Conservation (phyloP, 768 basidiomycete genomes). For the Rhizopogon vinicolor region DNA sequence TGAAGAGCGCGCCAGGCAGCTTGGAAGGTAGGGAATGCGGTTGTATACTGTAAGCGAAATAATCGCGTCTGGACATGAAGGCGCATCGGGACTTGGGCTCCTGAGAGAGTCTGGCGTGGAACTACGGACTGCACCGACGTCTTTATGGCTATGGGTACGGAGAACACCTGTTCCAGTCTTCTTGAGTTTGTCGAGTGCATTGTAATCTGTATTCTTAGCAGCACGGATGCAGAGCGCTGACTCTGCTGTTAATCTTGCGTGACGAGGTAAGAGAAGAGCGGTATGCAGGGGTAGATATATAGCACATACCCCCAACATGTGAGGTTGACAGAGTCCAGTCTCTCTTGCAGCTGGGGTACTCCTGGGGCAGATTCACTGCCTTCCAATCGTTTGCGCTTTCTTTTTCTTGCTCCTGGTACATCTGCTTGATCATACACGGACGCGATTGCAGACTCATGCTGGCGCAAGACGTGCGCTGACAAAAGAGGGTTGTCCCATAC, state of each 20-base stretch:
- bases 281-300: conserved; percentile 1
- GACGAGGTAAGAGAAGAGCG: neutral
- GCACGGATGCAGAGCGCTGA: conserved; percentile 60
- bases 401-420: conserved; percentile 17
- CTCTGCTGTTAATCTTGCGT: conserved; percentile 42
- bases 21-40: conserved; percentile 56
- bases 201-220: conserved; percentile 63
- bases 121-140: neutral
- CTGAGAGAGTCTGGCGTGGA: neutral
- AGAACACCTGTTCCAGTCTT: conserved; percentile 32
- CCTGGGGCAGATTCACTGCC: conserved; percentile 35
- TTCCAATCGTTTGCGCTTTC: conserved; percentile 32
- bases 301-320: conserved; percentile 56
- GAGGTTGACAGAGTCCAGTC: conserved; percentile 48
- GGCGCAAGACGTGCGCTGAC: conserved; percentile 50
- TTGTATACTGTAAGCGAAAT: conserved; percentile 59
- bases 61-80: conserved; percentile 34
- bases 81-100: neutral
- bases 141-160: neutral
- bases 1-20: conserved; percentile 55
- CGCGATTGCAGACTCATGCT: conserved; percentile 45
- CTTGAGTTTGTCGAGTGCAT: conserved; percentile 37
- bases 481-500: conserved; percentile 53
- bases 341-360: conserved; percentile 42
- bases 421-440: conserved; percentile 32